Conservation (phyloP, 2,329 filamentous ascomycete species). For the Diplodia intermedia region DNA sequence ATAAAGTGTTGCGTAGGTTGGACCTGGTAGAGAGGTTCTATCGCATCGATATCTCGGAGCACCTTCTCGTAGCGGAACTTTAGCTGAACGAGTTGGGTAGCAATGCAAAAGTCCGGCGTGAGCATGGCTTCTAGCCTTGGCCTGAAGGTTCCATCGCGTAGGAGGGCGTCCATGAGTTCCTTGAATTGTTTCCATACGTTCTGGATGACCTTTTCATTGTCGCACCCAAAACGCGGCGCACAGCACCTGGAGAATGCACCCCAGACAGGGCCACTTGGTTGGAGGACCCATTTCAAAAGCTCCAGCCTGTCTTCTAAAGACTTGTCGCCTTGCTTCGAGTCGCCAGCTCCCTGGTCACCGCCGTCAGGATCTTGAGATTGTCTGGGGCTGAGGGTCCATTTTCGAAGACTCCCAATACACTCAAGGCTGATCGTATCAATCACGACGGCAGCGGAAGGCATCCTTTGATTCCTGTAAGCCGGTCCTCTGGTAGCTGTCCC, state of each 20-base stretch:
- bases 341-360: neutral
- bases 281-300: conserved; percentile 41
- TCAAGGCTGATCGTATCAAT: too few relatives aligned
- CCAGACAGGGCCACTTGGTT: conserved; percentile 40
- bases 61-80: conserved; percentile 44
- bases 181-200: conserved; percentile 44
- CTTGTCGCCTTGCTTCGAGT: neutral
- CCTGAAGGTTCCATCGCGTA: conserved; percentile 41
- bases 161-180: conserved; percentile 38
- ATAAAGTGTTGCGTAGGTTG: conserved; percentile 38
- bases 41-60: conserved; percentile 45
- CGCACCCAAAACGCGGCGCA: neutral
- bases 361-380: neutral
- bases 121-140: conserved; percentile 42
- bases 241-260: conserved; percentile 38
- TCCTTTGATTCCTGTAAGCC: neutral
- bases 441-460: neutral
- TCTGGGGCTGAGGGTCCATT: neutral
- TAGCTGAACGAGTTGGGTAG: conserved; percentile 44
- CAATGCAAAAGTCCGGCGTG: conserved; percentile 41
- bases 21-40: conserved; percentile 39
- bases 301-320: conserved; percentile 36
- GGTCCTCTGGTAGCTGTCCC: neutral
- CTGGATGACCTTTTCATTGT: conserved; percentile 31
- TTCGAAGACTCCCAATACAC: neutral